Percentiles rank a stretch among this genome's conserved stretches.
Evolutionary conservation across 169 alveolate species (phyloP).

Genomic region (Toxoplasma gondii): DNA sequence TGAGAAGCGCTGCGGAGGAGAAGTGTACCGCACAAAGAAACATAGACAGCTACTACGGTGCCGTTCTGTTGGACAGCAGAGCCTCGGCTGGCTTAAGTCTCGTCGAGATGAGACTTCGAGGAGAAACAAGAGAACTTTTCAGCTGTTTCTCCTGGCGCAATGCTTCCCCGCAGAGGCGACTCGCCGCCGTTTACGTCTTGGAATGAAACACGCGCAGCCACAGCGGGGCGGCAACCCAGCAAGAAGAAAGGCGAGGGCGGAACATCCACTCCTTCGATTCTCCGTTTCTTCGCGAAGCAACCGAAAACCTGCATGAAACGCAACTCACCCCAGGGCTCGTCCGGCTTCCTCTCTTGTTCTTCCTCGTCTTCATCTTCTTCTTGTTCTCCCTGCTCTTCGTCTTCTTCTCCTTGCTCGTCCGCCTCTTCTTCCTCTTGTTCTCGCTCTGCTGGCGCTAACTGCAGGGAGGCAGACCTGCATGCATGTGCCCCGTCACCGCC

Average conservation of each 20-base stretch:
- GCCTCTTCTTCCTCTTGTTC: no score
- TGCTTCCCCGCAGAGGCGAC: conserved; percentile 40
- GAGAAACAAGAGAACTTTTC: no score
- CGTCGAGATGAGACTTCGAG: no score
- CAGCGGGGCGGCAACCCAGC: neutral
- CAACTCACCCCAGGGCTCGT: neutral
- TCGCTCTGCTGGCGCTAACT: neutral
- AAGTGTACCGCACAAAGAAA: no score
- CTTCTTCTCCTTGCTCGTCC: neutral
- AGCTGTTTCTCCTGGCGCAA: no score
- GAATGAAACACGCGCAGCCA: neutral
- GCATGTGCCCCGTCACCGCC: neutral
- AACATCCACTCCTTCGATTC: neutral
- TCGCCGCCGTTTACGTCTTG: conserved; percentile 40
- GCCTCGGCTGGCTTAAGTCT: no score
- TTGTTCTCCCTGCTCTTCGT: neutral
- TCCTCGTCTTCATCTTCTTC: neutral
- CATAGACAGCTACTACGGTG: no score
- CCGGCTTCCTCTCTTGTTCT: neutral
- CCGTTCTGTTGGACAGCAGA: no score
- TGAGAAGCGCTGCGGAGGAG: no score
- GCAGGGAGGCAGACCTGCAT: neutral
- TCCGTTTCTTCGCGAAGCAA: neutral
- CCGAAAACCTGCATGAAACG: neutral
- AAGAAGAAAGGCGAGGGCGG: neutral